Evolutionary conservation across 345 rosid species (phyloP).

Genomic region (Moringa oleifera): DNA sequence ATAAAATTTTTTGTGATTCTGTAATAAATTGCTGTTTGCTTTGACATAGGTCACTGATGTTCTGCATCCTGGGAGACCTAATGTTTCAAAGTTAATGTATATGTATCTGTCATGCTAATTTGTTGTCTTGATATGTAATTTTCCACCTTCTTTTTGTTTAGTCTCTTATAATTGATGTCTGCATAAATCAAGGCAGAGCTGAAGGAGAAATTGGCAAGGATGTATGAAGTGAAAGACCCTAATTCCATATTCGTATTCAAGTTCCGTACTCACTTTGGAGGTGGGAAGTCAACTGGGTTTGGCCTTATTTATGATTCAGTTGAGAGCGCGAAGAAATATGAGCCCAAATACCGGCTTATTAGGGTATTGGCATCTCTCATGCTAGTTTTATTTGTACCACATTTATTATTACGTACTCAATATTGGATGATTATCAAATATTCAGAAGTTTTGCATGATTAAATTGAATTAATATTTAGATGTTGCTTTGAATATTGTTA

Average conservation of each 20-base stretch:
- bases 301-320: conserved; percentile 61
- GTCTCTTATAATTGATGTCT: neutral
- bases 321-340: conserved; percentile 63
- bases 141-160: neutral
- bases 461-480: too few species aligned
- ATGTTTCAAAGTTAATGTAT: conserved; percentile 57
- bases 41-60: conserved; percentile 52
- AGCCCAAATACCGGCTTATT: conserved; percentile 71
- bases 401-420: too few species aligned
- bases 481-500: too few species aligned
- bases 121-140: neutral
- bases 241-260: conserved; percentile 63
- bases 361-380: conserved; percentile 32
- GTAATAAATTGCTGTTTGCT: neutral
- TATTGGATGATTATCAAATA: too few species aligned
- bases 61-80: conserved; percentile 69
- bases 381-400: neutral
- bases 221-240: conserved; percentile 62
- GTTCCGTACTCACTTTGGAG: conserved; percentile 73
- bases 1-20: neutral
- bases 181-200: conserved; percentile 40
- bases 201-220: conserved; percentile 50
- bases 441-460: too few species aligned
- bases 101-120: neutral
- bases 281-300: conserved; percentile 73